phyloP scores from a whole-genome alignment of 805 yeast species.

The Saturnispora saitoi region DNA sequence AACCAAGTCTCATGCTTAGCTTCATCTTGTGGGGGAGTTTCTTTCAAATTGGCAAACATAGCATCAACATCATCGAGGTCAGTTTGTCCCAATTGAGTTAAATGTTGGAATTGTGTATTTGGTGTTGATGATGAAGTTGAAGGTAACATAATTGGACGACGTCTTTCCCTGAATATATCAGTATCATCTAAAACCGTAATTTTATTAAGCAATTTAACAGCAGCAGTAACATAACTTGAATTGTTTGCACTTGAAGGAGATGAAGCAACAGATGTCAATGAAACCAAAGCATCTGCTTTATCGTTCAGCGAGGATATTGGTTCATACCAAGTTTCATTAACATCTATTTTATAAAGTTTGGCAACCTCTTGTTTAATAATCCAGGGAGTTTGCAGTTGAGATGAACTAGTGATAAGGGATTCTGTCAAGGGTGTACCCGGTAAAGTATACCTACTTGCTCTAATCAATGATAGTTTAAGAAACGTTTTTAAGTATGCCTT shows the following conservation, averaged over 20 bases:
- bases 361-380: conserved; percentile 76
- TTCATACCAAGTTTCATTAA: conserved; percentile 24
- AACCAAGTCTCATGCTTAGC: conserved; percentile 42
- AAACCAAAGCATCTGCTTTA: background rate
- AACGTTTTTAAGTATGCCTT: conserved; percentile 87
- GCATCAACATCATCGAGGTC: conserved; percentile 11
- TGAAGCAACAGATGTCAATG: background rate
- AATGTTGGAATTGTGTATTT: background rate
- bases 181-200: conserved; percentile 4
- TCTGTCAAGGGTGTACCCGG: conserved; percentile 7
- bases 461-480: conserved; percentile 64
- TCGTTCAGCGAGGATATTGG: background rate
- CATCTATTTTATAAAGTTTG: conserved; percentile 53
- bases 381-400: conserved; percentile 60
- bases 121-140: background rate
- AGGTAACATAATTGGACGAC: conserved; percentile 21
- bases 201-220: background rate
- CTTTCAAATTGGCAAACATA: conserved; percentile 28
- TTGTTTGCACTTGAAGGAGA: background rate
- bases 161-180: conserved; percentile 9
- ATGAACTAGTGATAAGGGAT: background rate
- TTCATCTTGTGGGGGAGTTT: conserved; percentile 29
- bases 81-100: conserved; percentile 1
- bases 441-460: conserved; percentile 74
- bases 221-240: background rate